A percentile compares a stretch with the other conserved stretches of the same genome.
phyloP scores from a whole-genome alignment of 768 basidiomycete genomes.

The Postia placenta region DNA sequence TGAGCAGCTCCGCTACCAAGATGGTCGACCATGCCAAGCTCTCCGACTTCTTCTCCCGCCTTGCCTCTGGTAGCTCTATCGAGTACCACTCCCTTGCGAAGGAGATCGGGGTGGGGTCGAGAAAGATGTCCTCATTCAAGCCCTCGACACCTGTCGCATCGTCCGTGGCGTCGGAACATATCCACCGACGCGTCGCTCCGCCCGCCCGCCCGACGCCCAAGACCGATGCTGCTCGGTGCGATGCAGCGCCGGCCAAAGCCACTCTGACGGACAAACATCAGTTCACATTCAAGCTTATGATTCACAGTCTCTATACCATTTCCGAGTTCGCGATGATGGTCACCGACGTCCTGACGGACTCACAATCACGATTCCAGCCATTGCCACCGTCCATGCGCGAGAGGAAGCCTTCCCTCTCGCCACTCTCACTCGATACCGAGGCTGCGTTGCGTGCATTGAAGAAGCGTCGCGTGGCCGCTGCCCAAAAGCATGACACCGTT shows the following conservation, averaged over 20 bases:
- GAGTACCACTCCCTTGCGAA: conserved; percentile 1
- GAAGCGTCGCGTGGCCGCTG: background rate
- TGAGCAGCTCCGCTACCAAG: background rate
- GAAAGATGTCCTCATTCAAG: background rate
- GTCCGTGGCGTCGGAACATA: background rate
- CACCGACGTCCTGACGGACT: background rate
- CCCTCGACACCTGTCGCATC: background rate
- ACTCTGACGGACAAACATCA: background rate
- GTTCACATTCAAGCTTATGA: conserved; percentile 1
- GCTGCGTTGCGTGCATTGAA: background rate
- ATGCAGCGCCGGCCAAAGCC: background rate
- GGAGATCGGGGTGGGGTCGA: background rate
- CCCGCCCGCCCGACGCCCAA: background rate
- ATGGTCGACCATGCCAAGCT: background rate
- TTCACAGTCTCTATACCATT: background rate
- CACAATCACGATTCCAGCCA: conserved; percentile 2
- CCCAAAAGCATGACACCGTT: background rate
- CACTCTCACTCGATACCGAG: background rate
- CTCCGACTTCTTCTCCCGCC: conserved; percentile 1
- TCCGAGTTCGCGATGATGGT: background rate
- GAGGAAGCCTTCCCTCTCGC: background rate
- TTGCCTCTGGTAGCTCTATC: conserved; percentile 1
- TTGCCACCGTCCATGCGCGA: background rate
- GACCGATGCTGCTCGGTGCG: background rate
- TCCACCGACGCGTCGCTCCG: background rate